These are phyloP conservation scores for Herpetospermum pedunculosum DNA, from an alignment of 306 rosid genomes.

Conservation along the genomic window DNA sequence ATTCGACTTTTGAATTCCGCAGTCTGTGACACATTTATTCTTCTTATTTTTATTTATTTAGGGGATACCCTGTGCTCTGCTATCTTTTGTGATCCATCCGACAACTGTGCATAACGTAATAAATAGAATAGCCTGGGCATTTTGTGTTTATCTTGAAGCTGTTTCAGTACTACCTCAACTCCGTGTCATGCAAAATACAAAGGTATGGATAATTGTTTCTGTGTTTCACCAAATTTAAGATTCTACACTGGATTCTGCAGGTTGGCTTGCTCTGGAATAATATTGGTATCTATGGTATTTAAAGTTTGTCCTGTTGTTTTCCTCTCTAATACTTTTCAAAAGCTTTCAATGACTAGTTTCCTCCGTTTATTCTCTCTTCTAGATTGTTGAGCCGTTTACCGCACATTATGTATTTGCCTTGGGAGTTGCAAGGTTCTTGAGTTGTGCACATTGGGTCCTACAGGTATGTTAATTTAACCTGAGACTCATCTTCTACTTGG, in stretches of 20 bases:
- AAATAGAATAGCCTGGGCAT: slow-evolving; percentile 62
- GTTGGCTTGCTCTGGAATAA: not conserved
- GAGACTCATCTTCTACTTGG: not conserved
- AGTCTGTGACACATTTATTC: not conserved
- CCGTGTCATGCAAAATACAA: slow-evolving; percentile 66
- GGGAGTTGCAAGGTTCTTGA: slow-evolving; percentile 75
- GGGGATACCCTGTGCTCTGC: slow-evolving; percentile 48
- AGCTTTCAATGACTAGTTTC: not conserved
- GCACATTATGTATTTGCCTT: slow-evolving; percentile 78
- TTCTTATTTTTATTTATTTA: slow-evolving; percentile 20
- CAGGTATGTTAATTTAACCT: slow-evolving; percentile 33
- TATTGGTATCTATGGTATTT: not conserved
- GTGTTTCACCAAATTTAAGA: not conserved
- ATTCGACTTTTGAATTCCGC: not conserved
- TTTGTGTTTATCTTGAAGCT: slow-evolving; percentile 85
- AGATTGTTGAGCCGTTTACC: slow-evolving; percentile 78
- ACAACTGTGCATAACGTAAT: slow-evolving; percentile 39
- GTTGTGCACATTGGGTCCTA: slow-evolving; percentile 80
- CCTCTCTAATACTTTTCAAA: not conserved
- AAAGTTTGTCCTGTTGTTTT: not conserved
- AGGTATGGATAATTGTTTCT: slow-evolving; percentile 19
- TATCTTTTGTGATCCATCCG: slow-evolving; percentile 54
- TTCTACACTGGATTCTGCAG: not conserved
- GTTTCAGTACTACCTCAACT: slow-evolving; percentile 70
- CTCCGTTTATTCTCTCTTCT: slow-evolving; percentile 8